These are phyloP conservation scores for Fusarium guadeloupense DNA, from an alignment of 2,329 filamentous ascomycete genomes.

Conservation along the genomic window DNA sequence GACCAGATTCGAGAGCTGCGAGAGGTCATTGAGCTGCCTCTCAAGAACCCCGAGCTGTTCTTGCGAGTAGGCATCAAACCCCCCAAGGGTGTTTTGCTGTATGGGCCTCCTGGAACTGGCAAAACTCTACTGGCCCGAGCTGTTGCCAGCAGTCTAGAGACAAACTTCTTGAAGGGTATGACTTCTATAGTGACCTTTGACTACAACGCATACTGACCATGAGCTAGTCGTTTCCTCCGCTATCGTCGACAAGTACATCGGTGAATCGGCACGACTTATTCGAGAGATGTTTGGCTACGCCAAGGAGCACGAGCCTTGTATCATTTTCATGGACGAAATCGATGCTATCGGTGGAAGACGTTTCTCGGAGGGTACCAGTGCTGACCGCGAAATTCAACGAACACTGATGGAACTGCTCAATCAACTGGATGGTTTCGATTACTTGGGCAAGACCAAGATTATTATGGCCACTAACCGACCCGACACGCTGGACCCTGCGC, in stretches of 20 bases:
- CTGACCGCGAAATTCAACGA: constrained; percentile 97
- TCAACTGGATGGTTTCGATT: constrained; percentile 98
- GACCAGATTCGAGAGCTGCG: constrained; percentile 97
- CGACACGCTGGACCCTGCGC: constrained; percentile 91
- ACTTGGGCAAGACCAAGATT: constrained; percentile 99
- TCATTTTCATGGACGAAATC: constrained; percentile 99
- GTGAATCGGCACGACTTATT: constrained; percentile 95
- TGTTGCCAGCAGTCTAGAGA: constrained; percentile 95
- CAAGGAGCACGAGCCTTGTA: constrained; percentile 98
- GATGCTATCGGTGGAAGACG: constrained; percentile 96
- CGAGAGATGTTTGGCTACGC: constrained; percentile 99
- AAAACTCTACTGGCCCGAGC: constrained; percentile 95
- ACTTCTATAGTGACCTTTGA: not conserved
- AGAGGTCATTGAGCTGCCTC: constrained; percentile 95
- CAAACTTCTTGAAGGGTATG: constrained; percentile 95
- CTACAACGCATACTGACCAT: constrained; percentile 30
- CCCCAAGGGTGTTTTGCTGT: constrained; percentile 95
- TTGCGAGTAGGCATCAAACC: constrained; percentile 97
- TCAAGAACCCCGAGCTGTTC: constrained; percentile 99
- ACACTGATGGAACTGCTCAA: constrained; percentile 99
- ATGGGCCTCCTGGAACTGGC: constrained; percentile 94
- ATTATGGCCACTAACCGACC: constrained; percentile 99
- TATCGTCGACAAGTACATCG: constrained; percentile 99
- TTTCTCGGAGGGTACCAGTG: constrained; percentile 97
- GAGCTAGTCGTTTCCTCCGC: constrained; percentile 90